Base-by-base conservation (phyloP, 495 filamentous ascomycete genomes). In the Aspergillus ostianus region DNA sequence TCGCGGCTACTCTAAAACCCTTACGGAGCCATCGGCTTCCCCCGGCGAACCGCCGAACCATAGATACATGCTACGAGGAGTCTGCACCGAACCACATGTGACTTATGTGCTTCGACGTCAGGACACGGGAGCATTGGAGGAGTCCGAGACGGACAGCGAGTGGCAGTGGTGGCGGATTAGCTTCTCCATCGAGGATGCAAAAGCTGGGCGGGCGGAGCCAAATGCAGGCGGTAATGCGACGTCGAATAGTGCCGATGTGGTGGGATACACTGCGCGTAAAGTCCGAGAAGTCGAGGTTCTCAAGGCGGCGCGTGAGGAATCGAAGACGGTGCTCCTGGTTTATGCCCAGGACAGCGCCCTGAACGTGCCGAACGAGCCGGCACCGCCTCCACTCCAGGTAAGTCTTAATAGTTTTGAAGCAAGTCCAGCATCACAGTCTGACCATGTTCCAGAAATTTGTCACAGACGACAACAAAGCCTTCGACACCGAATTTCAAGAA, bases 151-250 rank as follows among this genome's bases (percentile, higher is more conserved):
- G 50, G 50, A 65, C n/a, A 50, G 64, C 10, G 72, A 73, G 29
- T 78, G 74, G 67, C 77, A 84, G 55, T 85, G 82, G 82, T 85
- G 82, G 82, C 81, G 80, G 18, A 73, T 82, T 59, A 79, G 77
- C 56, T 85, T 78, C 62, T 79, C 80, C 3, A 64, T 70, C 20
- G 77, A 78, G 17, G 80, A 82, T 59, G 74, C 74, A 20, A 80
- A 77, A 61, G 67, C 68, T 17, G 67, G 67, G 23, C 74, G 72
- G 64, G 66, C 72, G 60, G 59, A 77, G 68, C 57, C 50, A 45
- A 51, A 63, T 1, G 51, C 67, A 12, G 64, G 47, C 12, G 65
- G 64, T 21, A 47, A 61, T 19, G 29, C 62, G 10, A 52, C 59
- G 8, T 54, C 67, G 0, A 69, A 67, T 30, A 58, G 74, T 52